Percentiles rank a stretch among this genome's conserved stretches.
phyloP scores from a whole-genome alignment of 1,139 yeast genomes.

The Saccharomycopsis hybrid region DNA sequence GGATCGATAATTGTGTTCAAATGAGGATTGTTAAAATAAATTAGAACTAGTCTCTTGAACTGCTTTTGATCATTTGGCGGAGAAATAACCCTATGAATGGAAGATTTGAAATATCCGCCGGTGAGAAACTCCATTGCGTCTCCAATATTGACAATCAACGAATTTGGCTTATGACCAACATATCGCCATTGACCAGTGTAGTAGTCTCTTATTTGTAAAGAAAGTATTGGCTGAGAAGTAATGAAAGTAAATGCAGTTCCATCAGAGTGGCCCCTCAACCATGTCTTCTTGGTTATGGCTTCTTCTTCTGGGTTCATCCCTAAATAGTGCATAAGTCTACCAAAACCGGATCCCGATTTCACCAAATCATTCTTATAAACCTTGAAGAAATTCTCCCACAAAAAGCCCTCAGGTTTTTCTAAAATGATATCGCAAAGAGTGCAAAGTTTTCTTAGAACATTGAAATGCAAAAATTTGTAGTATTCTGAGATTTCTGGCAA shows the following conservation, averaged over 20 bases:
- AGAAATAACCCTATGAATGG: constrained; percentile 40
- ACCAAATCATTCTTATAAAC: constrained; percentile 27
- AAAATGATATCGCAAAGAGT: constrained; percentile 37
- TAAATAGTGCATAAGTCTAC: constrained; percentile 38
- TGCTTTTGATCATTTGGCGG: constrained; percentile 40
- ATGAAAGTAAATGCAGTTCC: constrained; percentile 43
- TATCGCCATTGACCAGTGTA: constrained; percentile 43
- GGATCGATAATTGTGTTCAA: constrained; percentile 34
- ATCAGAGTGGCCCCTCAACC: constrained; percentile 48
- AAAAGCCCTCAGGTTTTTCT: constrained; percentile 38
- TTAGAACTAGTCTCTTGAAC: constrained; percentile 37
- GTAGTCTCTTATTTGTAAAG: constrained; percentile 43
- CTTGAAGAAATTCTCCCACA: constrained; percentile 32
- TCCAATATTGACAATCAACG: constrained; percentile 44
- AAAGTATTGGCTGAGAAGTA: constrained; percentile 26
- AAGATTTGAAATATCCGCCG: constrained; percentile 44
- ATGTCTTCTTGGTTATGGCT: constrained; percentile 31
- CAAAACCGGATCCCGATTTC: constrained; percentile 37
- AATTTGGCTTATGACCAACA: constrained; percentile 39
- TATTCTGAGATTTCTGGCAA: constrained; percentile 35
- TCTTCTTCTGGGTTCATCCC: constrained; percentile 31
- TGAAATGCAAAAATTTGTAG: constrained; percentile 32
- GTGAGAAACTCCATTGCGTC: constrained; percentile 44
- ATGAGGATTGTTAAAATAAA: constrained; percentile 39
- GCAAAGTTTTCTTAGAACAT: constrained; percentile 33